Conservation (phyloP, 2,329 filamentous ascomycete species). For the Cordyceps fumosorosea region DNA sequence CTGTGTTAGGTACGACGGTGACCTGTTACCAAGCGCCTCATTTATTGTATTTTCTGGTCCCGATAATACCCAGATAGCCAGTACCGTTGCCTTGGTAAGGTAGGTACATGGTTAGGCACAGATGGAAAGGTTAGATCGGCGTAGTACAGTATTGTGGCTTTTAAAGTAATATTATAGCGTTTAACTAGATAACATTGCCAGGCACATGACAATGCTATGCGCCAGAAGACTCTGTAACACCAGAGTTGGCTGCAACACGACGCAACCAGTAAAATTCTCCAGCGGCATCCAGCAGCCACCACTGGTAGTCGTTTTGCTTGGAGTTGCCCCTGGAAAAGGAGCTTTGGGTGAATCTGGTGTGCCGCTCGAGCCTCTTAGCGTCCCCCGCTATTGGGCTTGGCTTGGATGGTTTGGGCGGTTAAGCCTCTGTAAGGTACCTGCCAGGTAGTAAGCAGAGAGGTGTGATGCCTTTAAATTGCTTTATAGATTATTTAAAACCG, state of each 20-base stretch:
- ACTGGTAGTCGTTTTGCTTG: neutral
- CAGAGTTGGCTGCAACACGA: neutral
- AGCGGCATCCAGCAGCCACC: neutral
- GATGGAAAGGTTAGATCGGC: neutral
- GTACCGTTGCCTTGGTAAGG: too few relatives aligned
- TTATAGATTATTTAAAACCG: too few relatives aligned
- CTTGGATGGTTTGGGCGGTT: neutral
- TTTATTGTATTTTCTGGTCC: neutral
- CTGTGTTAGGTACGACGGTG: neutral
- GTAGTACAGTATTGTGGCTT: neutral
- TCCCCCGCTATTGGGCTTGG: constrained; percentile 10
- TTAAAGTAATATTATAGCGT: neutral
- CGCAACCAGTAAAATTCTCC: neutral
- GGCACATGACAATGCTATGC: constrained; percentile 8
- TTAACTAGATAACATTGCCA: neutral
- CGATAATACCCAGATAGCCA: too few relatives aligned
- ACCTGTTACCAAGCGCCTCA: neutral
- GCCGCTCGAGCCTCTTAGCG: constrained; percentile 9
- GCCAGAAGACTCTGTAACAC: neutral
- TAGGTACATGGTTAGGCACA: too few relatives aligned
- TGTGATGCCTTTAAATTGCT: too few relatives aligned
- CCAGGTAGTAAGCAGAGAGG: neutral
- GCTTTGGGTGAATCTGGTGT: neutral
- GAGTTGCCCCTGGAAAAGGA: neutral
- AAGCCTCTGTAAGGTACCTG: neutral